phyloP scores from a whole-genome alignment of 306 rosid species.

The Adenanthera pavonina region DNA sequence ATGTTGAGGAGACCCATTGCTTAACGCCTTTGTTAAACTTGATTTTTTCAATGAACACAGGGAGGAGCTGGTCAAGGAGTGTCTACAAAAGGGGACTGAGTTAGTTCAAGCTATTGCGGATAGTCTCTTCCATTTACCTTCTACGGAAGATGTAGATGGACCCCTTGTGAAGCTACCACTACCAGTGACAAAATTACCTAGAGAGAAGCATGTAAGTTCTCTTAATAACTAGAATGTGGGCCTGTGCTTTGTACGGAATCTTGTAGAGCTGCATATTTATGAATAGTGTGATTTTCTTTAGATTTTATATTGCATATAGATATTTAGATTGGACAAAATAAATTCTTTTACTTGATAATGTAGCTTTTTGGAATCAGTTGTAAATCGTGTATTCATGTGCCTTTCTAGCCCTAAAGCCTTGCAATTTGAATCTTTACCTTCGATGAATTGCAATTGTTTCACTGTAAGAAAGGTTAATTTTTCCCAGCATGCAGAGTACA shows the following conservation, averaged over 20 bases:
- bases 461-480: neutral
- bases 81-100: conserved; percentile 72
- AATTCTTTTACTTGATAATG: neutral
- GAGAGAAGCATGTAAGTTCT: conserved; percentile 77
- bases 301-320: no score
- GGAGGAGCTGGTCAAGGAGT: conserved; percentile 64
- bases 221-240: no score
- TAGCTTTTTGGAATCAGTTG: neutral
- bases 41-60: conserved; percentile 35
- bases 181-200: conserved; percentile 73
- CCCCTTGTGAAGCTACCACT: conserved; percentile 81
- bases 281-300: no score
- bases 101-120: conserved; percentile 81
- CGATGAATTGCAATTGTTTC: conserved; percentile 2
- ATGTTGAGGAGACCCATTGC: neutral
- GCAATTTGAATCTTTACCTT: neutral
- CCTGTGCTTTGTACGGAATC: no score
- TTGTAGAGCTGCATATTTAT: no score
- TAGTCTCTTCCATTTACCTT: conserved; percentile 68
- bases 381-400: neutral
- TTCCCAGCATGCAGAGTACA: neutral
- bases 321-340: neutral
- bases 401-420: neutral
- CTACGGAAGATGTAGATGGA: conserved; percentile 79
- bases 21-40: neutral